Percentiles rank a stretch among this genome's conserved stretches.
Conservation (phyloP, 2,329 filamentous ascomycete genomes). For the Metarhizium humberi region DNA sequence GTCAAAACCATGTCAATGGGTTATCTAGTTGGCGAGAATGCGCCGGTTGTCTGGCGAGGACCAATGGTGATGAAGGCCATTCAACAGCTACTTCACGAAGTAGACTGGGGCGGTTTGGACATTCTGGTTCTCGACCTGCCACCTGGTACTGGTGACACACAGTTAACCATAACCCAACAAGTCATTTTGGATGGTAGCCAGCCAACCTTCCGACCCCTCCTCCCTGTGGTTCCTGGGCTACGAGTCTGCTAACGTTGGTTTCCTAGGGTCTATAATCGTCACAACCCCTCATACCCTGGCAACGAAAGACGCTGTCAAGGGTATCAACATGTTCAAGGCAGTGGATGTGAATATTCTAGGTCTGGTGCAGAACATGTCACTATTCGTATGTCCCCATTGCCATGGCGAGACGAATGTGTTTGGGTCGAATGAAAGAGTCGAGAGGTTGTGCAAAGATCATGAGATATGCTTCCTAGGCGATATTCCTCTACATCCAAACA, state of each 20-base stretch:
- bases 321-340: conserved; percentile 86
- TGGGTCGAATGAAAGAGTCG: conserved; percentile 55
- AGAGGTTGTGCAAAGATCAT: conserved; percentile 59
- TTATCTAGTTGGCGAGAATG: conserved; percentile 71
- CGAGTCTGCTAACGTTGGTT: not conserved
- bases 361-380: conserved; percentile 85
- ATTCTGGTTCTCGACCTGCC: conserved; percentile 84
- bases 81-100: conserved; percentile 89
- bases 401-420: conserved; percentile 67
- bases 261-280: conserved; percentile 66
- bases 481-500: conserved; percentile 76
- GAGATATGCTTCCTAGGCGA: conserved; percentile 76
- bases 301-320: conserved; percentile 83
- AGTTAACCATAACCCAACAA: conserved; percentile 94
- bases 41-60: conserved; percentile 88
- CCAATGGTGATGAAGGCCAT: conserved; percentile 97
- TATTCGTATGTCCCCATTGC: conserved; percentile 75
- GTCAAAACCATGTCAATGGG: conserved; percentile 99
- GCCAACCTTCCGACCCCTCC: not conserved
- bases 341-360: conserved; percentile 75
- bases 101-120: conserved; percentile 87
- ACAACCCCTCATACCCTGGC: conserved; percentile 92
- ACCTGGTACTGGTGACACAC: conserved; percentile 90
- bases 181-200: conserved; percentile 67
- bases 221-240: not conserved